Conservation (phyloP, 2,329 filamentous ascomycete genomes). For the Penicillium sp. region DNA sequence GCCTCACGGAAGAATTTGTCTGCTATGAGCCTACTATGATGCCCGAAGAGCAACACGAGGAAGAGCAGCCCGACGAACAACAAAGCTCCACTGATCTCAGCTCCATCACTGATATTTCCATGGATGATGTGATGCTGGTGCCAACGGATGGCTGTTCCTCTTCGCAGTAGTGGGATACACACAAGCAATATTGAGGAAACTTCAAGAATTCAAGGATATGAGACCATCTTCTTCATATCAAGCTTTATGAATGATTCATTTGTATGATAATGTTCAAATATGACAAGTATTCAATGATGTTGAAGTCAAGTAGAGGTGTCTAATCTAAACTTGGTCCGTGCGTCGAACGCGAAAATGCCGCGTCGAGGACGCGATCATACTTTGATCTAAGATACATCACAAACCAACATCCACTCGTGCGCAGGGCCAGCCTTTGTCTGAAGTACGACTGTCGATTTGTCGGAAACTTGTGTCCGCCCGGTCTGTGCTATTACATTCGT, state of each 20-base stretch:
- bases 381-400: neutral
- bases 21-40: neutral
- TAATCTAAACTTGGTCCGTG: constrained; percentile 7
- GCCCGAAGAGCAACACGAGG: neutral
- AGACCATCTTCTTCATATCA: neutral
- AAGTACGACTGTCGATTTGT: neutral
- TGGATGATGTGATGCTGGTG: constrained; percentile 1
- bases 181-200: neutral
- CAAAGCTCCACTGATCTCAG: neutral
- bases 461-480: neutral
- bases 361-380: neutral
- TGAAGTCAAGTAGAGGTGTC: neutral
- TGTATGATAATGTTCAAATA: neutral
- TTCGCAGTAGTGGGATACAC: neutral
- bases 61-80: neutral
- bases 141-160: neutral
- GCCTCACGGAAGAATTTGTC: neutral
- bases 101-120: neutral
- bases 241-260: too few relatives aligned
- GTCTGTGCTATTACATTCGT: neutral
- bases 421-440: neutral
- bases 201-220: neutral
- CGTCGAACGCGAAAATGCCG: constrained; percentile 7
- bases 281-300: neutral
- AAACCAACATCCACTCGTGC: neutral